phyloP scores from a whole-genome alignment of 495 filamentous ascomycete species.

The Trichoderma parareesei region DNA sequence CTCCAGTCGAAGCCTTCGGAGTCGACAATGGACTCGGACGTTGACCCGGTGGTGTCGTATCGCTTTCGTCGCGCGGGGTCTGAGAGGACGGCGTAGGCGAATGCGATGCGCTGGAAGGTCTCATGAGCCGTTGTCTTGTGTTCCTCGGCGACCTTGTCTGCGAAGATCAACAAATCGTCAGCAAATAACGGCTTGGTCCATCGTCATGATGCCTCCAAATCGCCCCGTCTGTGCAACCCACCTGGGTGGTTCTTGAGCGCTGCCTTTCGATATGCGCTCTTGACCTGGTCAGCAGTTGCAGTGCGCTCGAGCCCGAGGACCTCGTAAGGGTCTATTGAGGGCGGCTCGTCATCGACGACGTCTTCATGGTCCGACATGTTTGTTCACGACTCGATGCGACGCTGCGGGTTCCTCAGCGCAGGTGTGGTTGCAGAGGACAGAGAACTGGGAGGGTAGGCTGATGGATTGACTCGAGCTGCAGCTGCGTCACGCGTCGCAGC shows the following conservation, averaged over 20 bases:
- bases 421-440: background rate
- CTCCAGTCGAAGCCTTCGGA: constrained; percentile 79
- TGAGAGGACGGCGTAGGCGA: constrained; percentile 88
- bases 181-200: background rate
- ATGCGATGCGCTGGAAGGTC: constrained; percentile 82
- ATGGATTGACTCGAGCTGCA: background rate
- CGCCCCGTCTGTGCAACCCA: constrained; percentile 29
- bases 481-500: constrained; percentile 5
- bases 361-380: constrained; percentile 33
- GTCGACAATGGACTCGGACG: constrained; percentile 63
- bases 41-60: constrained; percentile 85
- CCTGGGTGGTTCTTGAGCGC: constrained; percentile 90
- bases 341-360: constrained; percentile 31
- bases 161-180: background rate
- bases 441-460: constrained; percentile 9
- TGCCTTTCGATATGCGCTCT: constrained; percentile 79
- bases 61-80: constrained; percentile 66
- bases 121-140: constrained; percentile 60
- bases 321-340: constrained; percentile 70
- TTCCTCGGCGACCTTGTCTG: constrained; percentile 65
- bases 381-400: constrained; percentile 14
- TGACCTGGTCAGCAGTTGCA: constrained; percentile 63
- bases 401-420: background rate
- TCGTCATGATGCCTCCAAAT: background rate
- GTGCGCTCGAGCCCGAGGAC: constrained; percentile 61